Conservation (phyloP, 2,329 filamentous ascomycete genomes). For the Fusarium drepaniforme region DNA sequence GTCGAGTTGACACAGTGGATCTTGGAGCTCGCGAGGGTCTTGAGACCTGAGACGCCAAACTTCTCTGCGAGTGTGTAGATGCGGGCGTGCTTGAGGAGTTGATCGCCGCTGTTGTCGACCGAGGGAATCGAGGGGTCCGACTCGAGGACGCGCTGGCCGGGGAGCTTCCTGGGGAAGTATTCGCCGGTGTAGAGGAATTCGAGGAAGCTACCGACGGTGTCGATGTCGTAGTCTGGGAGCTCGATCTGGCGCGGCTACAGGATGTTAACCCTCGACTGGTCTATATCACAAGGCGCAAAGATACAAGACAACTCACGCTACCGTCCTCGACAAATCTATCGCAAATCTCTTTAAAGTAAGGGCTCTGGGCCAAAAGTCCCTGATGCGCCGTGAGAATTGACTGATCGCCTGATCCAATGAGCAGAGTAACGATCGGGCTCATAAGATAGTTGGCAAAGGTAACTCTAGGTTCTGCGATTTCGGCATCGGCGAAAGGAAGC, state of each 20-base stretch:
- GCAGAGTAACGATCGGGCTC: slow-evolving; percentile 76
- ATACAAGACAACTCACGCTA: slow-evolving; percentile 61
- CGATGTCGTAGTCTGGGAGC: slow-evolving; percentile 60
- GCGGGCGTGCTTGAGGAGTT: slow-evolving; percentile 89
- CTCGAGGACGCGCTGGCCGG: slow-evolving; percentile 76
- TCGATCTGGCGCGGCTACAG: slow-evolving; percentile 74
- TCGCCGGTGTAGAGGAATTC: slow-evolving; percentile 57
- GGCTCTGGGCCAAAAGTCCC: slow-evolving; percentile 78
- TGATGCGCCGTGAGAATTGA: slow-evolving; percentile 84
- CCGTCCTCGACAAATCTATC: slow-evolving; percentile 71
- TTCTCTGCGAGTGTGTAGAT: slow-evolving; percentile 91
- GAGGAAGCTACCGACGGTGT: slow-evolving; percentile 55
- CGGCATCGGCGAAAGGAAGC: slow-evolving; percentile 54
- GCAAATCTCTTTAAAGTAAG: slow-evolving; percentile 77
- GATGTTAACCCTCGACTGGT: background rate
- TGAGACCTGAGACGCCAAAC: slow-evolving; percentile 76
- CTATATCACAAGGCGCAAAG: background rate
- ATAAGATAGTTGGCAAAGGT: slow-evolving; percentile 71
- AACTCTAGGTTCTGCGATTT: slow-evolving; percentile 50
- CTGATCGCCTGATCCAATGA: slow-evolving; percentile 73
- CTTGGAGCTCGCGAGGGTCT: slow-evolving; percentile 84
- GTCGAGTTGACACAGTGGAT: slow-evolving; percentile 93
- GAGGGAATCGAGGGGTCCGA: slow-evolving; percentile 72
- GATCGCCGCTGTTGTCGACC: slow-evolving; percentile 82
- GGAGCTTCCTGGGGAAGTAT: slow-evolving; percentile 79